Evolutionary conservation across 2,329 filamentous ascomycete species (phyloP).

Genomic region (Ophiostoma perfectum): DNA sequence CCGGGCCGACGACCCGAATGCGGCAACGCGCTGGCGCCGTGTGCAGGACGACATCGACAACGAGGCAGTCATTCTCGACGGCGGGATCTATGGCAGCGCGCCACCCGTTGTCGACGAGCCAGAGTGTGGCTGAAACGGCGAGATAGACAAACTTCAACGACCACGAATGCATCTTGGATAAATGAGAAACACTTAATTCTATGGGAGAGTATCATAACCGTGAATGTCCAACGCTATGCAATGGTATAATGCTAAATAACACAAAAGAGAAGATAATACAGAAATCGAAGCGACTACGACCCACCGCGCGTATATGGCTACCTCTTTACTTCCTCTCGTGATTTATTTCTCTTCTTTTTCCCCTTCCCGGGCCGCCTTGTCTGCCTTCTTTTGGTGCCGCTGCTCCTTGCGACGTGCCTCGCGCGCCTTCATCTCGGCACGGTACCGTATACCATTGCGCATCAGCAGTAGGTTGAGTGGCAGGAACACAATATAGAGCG

Average conservation of each 20-base stretch:
- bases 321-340: neutral
- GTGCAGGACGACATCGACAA: slow-evolving; percentile 58
- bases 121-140: neutral
- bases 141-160: neutral
- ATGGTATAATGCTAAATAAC: neutral
- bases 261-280: neutral
- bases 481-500: slow-evolving; percentile 38
- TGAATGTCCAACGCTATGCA: no score
- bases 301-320: neutral
- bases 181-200: no score
- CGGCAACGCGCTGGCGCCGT: slow-evolving; percentile 48
- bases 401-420: slow-evolving; percentile 9
- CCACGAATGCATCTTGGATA: no score
- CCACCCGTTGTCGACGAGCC: slow-evolving; percentile 15
- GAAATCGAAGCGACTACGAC: neutral
- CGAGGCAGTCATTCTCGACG: slow-evolving; percentile 54
- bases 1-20: slow-evolving; percentile 35
- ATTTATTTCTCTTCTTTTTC: neutral
- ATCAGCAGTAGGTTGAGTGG: slow-evolving; percentile 41
- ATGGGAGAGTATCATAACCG: no score
- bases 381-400: slow-evolving; percentile 7
- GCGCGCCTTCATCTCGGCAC: slow-evolving; percentile 27
- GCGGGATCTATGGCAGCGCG: slow-evolving; percentile 41
- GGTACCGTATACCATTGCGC: slow-evolving; percentile 41
- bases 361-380: neutral